These are phyloP conservation scores for Fomitopsis pulvina DNA, from an alignment of 768 basidiomycete species.

Conservation along the genomic window DNA sequence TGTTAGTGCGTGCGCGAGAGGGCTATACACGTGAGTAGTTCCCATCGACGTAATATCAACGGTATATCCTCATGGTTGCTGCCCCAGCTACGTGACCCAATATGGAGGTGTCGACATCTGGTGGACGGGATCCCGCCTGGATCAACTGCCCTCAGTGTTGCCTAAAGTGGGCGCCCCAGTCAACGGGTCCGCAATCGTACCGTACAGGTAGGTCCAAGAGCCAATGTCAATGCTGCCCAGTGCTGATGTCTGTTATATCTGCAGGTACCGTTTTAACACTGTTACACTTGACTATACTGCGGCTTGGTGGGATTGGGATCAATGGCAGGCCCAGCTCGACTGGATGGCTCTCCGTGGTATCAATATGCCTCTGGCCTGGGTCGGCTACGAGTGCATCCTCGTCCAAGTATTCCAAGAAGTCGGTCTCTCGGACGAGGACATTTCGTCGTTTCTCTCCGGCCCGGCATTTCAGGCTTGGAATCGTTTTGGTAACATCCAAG, in stretches of 20 bases:
- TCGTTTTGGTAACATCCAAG: conserved; percentile 36
- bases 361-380: conserved; percentile 36
- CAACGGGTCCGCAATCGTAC: conserved; percentile 27
- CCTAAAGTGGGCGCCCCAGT: conserved; percentile 26
- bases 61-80: not conserved
- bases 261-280: conserved; percentile 28
- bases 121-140: conserved; percentile 36
- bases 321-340: conserved; percentile 34
- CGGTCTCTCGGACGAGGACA: conserved; percentile 30
- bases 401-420: conserved; percentile 29
- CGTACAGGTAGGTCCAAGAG: conserved; percentile 27
- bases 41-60: not conserved
- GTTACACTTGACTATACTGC: conserved; percentile 36
- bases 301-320: conserved; percentile 30
- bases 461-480: conserved; percentile 37
- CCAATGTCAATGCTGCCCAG: too few species aligned
- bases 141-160: conserved; percentile 22
- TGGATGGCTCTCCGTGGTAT: conserved; percentile 35
- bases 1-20: conserved; percentile 30
- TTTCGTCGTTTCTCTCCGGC: conserved; percentile 29
- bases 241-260: not conserved
- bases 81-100: conserved; percentile 28
- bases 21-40: conserved; percentile 28
- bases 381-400: conserved; percentile 32
- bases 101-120: conserved; percentile 33